These are phyloP conservation scores for Fusarium oligoseptatum DNA, from an alignment of 2,329 filamentous ascomycete genomes.

Conservation along the genomic window DNA sequence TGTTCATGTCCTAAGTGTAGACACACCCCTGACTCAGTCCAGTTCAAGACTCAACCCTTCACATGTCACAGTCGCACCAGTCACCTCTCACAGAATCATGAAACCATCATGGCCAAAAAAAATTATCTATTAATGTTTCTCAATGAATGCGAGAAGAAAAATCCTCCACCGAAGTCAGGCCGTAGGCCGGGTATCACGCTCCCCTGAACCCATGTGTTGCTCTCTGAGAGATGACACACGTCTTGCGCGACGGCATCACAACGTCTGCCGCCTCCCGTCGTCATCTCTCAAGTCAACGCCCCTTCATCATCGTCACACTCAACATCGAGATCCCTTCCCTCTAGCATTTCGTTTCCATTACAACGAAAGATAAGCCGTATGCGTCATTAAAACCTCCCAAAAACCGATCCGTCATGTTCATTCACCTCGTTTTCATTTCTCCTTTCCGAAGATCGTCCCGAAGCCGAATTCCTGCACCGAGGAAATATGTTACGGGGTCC, in stretches of 20 bases:
- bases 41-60: neutral
- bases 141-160: conserved; percentile 50
- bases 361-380: conserved; percentile 53
- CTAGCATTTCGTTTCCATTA: conserved; percentile 52
- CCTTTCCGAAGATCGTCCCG: conserved; percentile 46
- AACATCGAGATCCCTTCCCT: conserved; percentile 40
- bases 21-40: neutral
- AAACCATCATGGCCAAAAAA: conserved; percentile 20
- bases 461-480: conserved; percentile 39
- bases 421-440: conserved; percentile 46
- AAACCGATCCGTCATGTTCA: conserved; percentile 48
- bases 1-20: neutral
- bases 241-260: conserved; percentile 16
- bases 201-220: conserved; percentile 38
- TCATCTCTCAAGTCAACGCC: conserved; percentile 28
- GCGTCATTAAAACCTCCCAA: conserved; percentile 50
- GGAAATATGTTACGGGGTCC: conserved; percentile 44
- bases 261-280: conserved; percentile 22
- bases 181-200: conserved; percentile 45
- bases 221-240: conserved; percentile 16
- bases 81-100: neutral
- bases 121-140: conserved; percentile 50
- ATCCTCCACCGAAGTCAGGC: conserved; percentile 40
- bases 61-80: neutral
- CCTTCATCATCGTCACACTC: conserved; percentile 27